Evolutionary conservation across 257 asterid species (phyloP), one percentile per base, ranked within the genome.

Genomic region (Nicotiana tomentosiformis): DNA sequence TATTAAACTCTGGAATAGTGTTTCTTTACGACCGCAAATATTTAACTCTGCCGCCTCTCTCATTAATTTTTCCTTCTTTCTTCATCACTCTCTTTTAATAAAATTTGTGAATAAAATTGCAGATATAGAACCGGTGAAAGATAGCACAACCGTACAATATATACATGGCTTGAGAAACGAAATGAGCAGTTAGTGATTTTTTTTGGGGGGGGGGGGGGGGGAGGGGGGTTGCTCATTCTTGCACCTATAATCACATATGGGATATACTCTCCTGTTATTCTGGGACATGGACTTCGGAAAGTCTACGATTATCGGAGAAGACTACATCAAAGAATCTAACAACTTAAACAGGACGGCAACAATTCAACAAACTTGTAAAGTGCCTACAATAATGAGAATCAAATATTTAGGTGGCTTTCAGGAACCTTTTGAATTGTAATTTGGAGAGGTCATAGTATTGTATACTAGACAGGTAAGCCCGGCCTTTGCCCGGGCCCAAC

Each of bases 241-340:
- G 96, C 97, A 5, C 99, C 99, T 3, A 94, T 96, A 12, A 85
- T 92, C 77, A 96, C 98, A 2, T 98, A 94, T 17, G 97, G 99
- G 20, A 94, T 96, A 84, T 96, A 96, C 93, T 96, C 98, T 0
- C 39, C 95, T 2, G 95, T 96, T 17, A 85, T 94, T 67, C 84
- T 96, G 87, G 99, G 99, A 7, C 99, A 96, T 20, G 97, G 99
- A 58, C 93, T 96, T 1, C 91, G 97, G 97, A 96, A 96, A 88
- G 94, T 94, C 80, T 91, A 96, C 23, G 97, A 96, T 67, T 95
- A 94, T 84, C 97, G 93, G 66, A 83, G 90, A 72, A 89, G 90
- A 82, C 87, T 93, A 78, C 91, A 97, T 56, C 94, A 93, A 78
- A 88, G 99, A 85, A 93, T 95, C 82, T 94, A 88, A 64, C 91